Evolutionary conservation across 2,329 filamentous ascomycete genomes (phyloP).

Genomic region (Pseudocercospora musae): DNA sequence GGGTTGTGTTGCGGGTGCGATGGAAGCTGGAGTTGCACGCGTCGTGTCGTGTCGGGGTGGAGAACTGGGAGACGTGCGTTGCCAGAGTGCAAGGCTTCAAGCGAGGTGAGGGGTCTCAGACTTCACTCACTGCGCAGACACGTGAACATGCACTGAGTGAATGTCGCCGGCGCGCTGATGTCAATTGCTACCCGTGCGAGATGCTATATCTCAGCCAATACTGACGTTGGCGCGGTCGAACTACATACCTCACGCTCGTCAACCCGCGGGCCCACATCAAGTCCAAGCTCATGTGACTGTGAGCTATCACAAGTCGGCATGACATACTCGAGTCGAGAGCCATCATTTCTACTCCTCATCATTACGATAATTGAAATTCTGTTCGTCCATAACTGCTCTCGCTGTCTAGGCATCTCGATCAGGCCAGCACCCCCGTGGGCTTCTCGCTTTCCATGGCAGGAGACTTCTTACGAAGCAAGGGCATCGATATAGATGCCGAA

Average conservation of each 20-base stretch:
- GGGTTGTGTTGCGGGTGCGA: conserved; percentile 8
- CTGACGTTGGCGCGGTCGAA: background rate
- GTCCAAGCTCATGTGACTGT: background rate
- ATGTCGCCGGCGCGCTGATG: background rate
- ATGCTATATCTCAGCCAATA: background rate
- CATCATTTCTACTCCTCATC: background rate
- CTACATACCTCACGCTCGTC: background rate
- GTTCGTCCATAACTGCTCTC: background rate
- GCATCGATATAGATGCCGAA: conserved; percentile 36
- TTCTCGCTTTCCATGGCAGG: conserved; percentile 28
- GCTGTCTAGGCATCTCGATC: background rate
- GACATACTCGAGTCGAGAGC: background rate
- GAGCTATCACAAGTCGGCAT: background rate
- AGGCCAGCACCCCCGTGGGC: background rate
- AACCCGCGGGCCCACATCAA: background rate
- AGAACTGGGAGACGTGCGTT: background rate
- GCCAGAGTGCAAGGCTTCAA: conserved; percentile 2
- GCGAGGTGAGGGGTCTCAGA: background rate
- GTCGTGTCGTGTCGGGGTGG: background rate
- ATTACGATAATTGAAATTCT: too few relatives aligned
- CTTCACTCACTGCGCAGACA: background rate
- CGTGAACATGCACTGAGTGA: background rate
- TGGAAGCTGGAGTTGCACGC: conserved; percentile 7
- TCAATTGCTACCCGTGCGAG: background rate
- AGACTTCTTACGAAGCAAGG: conserved; percentile 31